These are phyloP conservation scores for Orbilia brochopaga DNA, from an alignment of 2,329 filamentous ascomycete species.

Conservation along the genomic window DNA sequence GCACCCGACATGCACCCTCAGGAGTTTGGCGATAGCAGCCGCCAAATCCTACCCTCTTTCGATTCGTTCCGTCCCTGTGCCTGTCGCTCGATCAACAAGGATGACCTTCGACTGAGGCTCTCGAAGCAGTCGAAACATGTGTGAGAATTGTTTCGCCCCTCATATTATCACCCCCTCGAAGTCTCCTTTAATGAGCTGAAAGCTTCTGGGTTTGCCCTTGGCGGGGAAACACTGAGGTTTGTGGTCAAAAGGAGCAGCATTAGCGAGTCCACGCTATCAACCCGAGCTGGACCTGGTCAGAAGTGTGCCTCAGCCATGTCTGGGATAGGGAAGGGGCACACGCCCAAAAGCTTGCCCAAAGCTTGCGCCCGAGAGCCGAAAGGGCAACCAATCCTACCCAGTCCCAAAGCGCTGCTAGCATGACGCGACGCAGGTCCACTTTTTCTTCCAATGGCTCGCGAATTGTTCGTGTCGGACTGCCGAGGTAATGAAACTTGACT, in stretches of 20 bases:
- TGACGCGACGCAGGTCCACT: slow-evolving; percentile 3
- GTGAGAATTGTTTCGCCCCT: slow-evolving; percentile 41
- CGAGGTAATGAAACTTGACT: neutral
- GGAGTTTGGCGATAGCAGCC: slow-evolving; percentile 20
- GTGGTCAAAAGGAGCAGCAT: slow-evolving; percentile 9
- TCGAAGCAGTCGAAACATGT: slow-evolving; percentile 38
- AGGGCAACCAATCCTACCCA: slow-evolving; percentile 4
- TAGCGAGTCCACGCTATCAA: slow-evolving; percentile 25
- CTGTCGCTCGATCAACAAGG: slow-evolving; percentile 3
- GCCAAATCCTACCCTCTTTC: slow-evolving; percentile 29
- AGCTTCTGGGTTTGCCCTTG: slow-evolving; percentile 20
- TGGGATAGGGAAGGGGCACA: slow-evolving; percentile 31
- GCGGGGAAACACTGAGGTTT: slow-evolving; percentile 28
- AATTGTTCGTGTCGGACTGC: slow-evolving; percentile 1
- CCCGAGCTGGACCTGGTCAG: slow-evolving; percentile 24
- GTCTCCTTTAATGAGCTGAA: slow-evolving; percentile 22
- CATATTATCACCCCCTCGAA: slow-evolving; percentile 23
- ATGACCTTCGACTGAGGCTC: neutral
- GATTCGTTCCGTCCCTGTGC: neutral
- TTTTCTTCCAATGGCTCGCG: neutral
- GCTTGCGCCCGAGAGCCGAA: slow-evolving; percentile 18
- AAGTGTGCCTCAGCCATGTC: slow-evolving; percentile 47
- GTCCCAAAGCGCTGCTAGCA: neutral
- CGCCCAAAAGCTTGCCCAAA: slow-evolving; percentile 9
- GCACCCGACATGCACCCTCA: slow-evolving; percentile 15